Evolutionary conservation across 345 rosid species (phyloP), one percentile per base, ranked within the genome.

Genomic region (Nasturtium officinale): DNA sequence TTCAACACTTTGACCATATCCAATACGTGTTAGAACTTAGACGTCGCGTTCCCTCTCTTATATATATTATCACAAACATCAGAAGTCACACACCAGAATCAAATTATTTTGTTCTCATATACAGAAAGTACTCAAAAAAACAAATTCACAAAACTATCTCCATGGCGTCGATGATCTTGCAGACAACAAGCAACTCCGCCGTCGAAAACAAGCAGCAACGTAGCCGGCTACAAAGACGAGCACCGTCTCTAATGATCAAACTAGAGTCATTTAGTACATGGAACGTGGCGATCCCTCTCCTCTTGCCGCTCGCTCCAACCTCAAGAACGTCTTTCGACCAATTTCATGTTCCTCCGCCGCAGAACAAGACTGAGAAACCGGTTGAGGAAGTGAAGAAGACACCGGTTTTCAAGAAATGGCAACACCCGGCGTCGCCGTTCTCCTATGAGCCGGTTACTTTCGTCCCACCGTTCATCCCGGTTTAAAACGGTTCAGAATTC

Each of bases 401-500:
- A 30, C 63, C 80, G 38, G 90, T 82, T 62, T 86, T 86, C 71
- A 90, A 85, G 82, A 88, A 81, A 75, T 92, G 98, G 98, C 91
- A 90, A 77, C 92, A 92, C 65, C 98, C 98, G 18, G 95, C 98
- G n/a, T 85, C 87, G 10, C 89, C 96, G 8, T 80, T 90, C 37
- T 69, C 80, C 43, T 81, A 74, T 78, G 86, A 90, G 28, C 53
- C 82, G 60, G 32, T 74, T 0, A 46, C 74, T 60, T 78, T 81
- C 12, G 78, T 61, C 42, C 82, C 81, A 5, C 74, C 87, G 4
- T 86, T 89, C 48, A 80, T 91, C 17, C 84, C 90, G n/a, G 90
- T 81, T 33, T 66, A 65, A 52, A 63, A 29, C 18, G 40, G 38
- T 50, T 61, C 9, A 72, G 11, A 13, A 28, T 67, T 25, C 52